Conservation (phyloP, 2,329 filamentous ascomycete genomes). For the Epichloe glyceriae region DNA sequence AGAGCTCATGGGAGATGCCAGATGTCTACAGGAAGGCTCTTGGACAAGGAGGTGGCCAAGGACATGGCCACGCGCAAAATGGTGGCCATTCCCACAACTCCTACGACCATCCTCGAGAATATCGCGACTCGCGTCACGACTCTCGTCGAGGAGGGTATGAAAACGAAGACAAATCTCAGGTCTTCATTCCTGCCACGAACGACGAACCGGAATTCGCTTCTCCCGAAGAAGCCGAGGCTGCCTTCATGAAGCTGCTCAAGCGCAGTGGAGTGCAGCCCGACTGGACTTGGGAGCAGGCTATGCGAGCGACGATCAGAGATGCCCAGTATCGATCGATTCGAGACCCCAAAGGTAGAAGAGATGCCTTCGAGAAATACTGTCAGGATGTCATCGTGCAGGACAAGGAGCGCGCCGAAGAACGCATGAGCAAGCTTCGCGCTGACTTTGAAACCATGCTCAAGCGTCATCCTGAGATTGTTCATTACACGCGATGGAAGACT, state of each 20-base stretch:
- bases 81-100: conserved; percentile 24
- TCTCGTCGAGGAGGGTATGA: conserved; percentile 45
- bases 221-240: conserved; percentile 79
- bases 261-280: conserved; percentile 78
- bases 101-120: conserved; percentile 26
- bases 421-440: conserved; percentile 76
- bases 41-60: conserved; percentile 21
- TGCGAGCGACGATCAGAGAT: conserved; percentile 77
- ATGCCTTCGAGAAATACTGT: conserved; percentile 90
- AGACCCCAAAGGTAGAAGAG: conserved; percentile 79
- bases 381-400: conserved; percentile 82
- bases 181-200: conserved; percentile 48
- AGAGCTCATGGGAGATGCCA: conserved; percentile 92
- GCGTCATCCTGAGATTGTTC: conserved; percentile 91
- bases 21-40: conserved; percentile 66
- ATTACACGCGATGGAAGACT: conserved; percentile 95
- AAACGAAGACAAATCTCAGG: conserved; percentile 41
- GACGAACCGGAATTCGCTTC: conserved; percentile 68
- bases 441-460: conserved; percentile 95
- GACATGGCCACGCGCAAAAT: conserved; percentile 27
- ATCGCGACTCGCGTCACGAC: conserved; percentile 33
- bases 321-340: conserved; percentile 87
- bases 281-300: conserved; percentile 84
- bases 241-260: conserved; percentile 81
- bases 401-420: conserved; percentile 87